Evolutionary conservation across 202 grass and related monocot genomes (phyloP), one percentile per base, ranked within the genome.

Genomic region (Panicum hallii): DNA sequence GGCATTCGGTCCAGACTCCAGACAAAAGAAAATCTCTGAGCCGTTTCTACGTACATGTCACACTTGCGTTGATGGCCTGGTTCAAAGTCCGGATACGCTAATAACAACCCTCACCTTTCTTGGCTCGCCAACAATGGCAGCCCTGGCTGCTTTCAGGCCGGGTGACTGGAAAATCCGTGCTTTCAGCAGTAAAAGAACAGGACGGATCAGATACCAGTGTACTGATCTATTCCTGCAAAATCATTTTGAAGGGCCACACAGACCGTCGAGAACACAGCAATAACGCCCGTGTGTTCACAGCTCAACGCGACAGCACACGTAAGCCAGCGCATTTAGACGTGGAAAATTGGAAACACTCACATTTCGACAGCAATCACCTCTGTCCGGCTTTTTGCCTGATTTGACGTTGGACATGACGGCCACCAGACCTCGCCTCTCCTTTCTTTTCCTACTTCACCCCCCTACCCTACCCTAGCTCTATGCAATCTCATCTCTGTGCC

Each of bases 351-450:
- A 34, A 34, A 34, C 22, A 9, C 44, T 44, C 41, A 5, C 67
- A 26, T 26, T 26, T 26, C 26, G 26, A 26, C 26, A 26, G 26
- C 26, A 26, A 26, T 26, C 26, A 26, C 26, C 26, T 17, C 68
- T 7, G 28, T 10, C 45, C 10, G 19, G 19, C 79, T 40, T 73
- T 82, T 82, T 77, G 7, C 45, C 42, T 19, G 85, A 87, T 77
- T 82, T 77, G 79, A 88, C 72, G 69, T 63, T 7, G 15, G 86
- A 88, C 63, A 65, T 70, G 86, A 88, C 68, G 45, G 86, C 79
- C 63, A 88, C 72, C 86, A 44, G 64, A 88, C 84, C 54, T 34
- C 47, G 30, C 62, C 58, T 28, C 15, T 41, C 75, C 55, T 63
- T 68, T 79, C 54, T 16, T 79, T 79, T 52, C 83, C 74, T 78